Base-by-base conservation (phyloP, 495 filamentous ascomycete genomes). In the Hyaloscypha bicolor region DNA sequence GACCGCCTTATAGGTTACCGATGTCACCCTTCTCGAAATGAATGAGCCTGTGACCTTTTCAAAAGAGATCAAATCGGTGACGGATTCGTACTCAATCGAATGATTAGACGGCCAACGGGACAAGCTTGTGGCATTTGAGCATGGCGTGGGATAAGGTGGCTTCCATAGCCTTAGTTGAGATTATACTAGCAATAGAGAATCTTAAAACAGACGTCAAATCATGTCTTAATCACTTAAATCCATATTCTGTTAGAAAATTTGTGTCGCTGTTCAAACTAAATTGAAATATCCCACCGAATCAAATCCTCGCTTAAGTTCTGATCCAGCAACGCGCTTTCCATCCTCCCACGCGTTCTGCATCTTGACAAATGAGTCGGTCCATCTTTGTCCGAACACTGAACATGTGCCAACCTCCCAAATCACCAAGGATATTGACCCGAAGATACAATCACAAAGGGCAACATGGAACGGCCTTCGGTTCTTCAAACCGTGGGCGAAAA, bases 61-160 rank as follows among this genome's bases (percentile, higher is more conserved):
- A 16, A 97, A 96, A 80, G 94, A 97, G 53, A 81, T 97, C 68
- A 94, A 89, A 78, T 93, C 90, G 39, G 84, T 92, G 62, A 89
- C 93, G 3, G 94, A 96, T 59, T 86, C 84, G 37, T 97, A 91
- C 79, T 67, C 89, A 62, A 92, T 97, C 74, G 89, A 93, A 78
- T 95, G 87, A 80, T 33, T 30, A 22, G 52, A 29, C 6, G 51
- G 14, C 14, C 21, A 63, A 29, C 1, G 25, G 52, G 51, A 55
- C 12, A 69, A 69, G 60, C 53, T 51, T 58, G 35, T 64, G 22
- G 48, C 9, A 37, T 69, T 52, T 19, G 42, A 56, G 64, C 63
- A 64, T 69, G 63, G 63, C 63, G 67, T 37, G 48, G 60, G 61
- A 64, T 31, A 37, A 9, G 56, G 63, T 35, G 42, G 53, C 35